Conservation (phyloP, 2,329 filamentous ascomycete genomes). For the Colletotrichum cereale region DNA sequence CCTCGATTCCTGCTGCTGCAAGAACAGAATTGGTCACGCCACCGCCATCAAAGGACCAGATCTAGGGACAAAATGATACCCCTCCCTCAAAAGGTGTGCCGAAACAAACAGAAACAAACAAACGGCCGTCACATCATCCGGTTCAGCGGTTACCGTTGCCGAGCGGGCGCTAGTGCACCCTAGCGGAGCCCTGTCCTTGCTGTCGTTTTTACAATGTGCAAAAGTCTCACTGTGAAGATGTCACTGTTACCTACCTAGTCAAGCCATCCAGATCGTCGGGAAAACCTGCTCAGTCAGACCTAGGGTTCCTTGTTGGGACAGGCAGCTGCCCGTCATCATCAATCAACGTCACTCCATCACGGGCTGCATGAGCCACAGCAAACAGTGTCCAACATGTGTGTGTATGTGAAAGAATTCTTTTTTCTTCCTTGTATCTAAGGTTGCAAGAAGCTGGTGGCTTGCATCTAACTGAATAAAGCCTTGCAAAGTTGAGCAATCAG, state of each 20-base stretch:
- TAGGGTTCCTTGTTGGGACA: not conserved
- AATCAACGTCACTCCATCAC: not conserved
- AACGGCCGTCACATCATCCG: not conserved
- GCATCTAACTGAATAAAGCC: slow-evolving; percentile 23
- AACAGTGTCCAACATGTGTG: not conserved
- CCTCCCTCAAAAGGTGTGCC: not conserved
- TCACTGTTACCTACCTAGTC: slow-evolving; percentile 2
- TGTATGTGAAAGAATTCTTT: slow-evolving; percentile 17
- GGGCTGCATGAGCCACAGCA: not conserved
- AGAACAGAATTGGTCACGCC: slow-evolving; percentile 2
- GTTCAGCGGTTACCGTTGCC: not conserved
- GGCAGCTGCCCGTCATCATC: not conserved
- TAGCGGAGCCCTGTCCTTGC: not conserved
- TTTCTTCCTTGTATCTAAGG: slow-evolving; percentile 17
- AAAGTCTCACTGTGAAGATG: not conserved
- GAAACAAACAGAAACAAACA: not conserved
- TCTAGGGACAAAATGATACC: not conserved
- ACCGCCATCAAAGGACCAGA: not conserved
- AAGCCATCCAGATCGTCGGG: slow-evolving; percentile 13
- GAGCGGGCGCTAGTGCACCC: slow-evolving; percentile 10
- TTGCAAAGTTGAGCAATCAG: slow-evolving; percentile 32
- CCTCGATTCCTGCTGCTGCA: not conserved
- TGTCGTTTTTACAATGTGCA: not conserved
- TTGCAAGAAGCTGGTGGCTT: slow-evolving; percentile 19
- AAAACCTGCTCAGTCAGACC: not conserved